Evolutionary conservation across 1,284 basidiomycete genomes (phyloP).

Genomic region (Apiotrichum gamsii): DNA sequence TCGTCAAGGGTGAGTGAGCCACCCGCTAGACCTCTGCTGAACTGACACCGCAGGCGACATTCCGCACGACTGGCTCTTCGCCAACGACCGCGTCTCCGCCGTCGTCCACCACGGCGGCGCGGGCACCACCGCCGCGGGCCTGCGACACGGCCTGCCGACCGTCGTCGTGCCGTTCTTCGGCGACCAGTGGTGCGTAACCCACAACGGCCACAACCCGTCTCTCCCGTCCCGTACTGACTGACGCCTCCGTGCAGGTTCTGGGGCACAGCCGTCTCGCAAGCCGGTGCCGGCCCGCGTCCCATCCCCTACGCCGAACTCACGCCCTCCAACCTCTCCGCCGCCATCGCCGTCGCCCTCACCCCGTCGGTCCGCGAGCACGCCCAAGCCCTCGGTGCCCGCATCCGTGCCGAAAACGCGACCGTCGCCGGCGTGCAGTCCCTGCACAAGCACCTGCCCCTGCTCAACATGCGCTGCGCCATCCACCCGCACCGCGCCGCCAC

Average conservation of each 20-base stretch:
- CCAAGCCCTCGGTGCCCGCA: conserved; percentile 52
- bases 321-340: conserved; percentile 54
- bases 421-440: conserved; percentile 54
- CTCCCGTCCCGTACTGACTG: conserved; percentile 50
- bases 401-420: conserved; percentile 55
- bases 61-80: conserved; percentile 67
- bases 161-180: conserved; percentile 66
- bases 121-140: conserved; percentile 59
- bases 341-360: conserved; percentile 53
- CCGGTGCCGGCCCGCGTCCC: conserved; percentile 59
- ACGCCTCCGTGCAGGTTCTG: conserved; percentile 40
- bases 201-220: too few relatives aligned
- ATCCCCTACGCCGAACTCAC: conserved; percentile 56
- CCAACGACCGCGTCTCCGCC: conserved; percentile 53
- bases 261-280: conserved; percentile 57
- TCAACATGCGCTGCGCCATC: conserved; percentile 53
- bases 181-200: conserved; percentile 56
- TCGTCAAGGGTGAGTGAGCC: conserved; percentile 46
- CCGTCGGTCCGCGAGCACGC: conserved; percentile 52
- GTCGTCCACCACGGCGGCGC: conserved; percentile 67
- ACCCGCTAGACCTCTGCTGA: accelerated
- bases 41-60: conserved; percentile 51
- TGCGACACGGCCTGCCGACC: conserved; percentile 60
- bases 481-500: conserved; percentile 52
- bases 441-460: conserved; percentile 57